Percentiles rank a stretch among this genome's conserved stretches.
phyloP scores from a whole-genome alignment of 768 basidiomycete genomes.

The Tricholoma terreum region DNA sequence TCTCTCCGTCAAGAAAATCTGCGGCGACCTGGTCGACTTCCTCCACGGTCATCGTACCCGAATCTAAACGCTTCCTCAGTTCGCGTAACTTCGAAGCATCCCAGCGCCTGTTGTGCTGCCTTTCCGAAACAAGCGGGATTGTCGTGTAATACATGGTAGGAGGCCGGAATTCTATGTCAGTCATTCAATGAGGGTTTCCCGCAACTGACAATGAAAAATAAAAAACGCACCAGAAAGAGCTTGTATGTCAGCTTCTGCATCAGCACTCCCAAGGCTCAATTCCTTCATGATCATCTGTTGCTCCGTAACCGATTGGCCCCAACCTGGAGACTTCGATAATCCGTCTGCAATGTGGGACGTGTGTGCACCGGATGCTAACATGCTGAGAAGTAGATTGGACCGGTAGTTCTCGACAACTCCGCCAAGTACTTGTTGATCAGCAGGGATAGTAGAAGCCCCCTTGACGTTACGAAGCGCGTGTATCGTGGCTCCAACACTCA shows the following conservation, averaged over 20 bases:
- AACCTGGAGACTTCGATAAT: conserved; percentile 59
- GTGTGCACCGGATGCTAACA: conserved; percentile 78
- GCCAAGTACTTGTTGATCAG: conserved; percentile 90
- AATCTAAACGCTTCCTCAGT: conserved; percentile 89
- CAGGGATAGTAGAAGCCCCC: conserved; percentile 88
- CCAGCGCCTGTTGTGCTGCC: conserved; percentile 83
- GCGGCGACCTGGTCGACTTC: conserved; percentile 89
- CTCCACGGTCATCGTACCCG: conserved; percentile 75
- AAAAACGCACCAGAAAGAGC: conserved; percentile 75
- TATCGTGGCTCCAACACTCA: conserved; percentile 86
- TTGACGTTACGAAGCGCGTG: conserved; percentile 84
- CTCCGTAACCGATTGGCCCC: conserved; percentile 78
- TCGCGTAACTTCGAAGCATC: conserved; percentile 94
- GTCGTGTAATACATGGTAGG: conserved; percentile 96
- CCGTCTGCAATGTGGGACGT: conserved; percentile 54
- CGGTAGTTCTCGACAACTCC: conserved; percentile 94
- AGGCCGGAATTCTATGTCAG: conserved; percentile 72
- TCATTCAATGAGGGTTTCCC: conserved; percentile 5
- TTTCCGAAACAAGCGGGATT: conserved; percentile 86
- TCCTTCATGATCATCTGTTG: conserved; percentile 98
- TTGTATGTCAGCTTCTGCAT: conserved; percentile 82
- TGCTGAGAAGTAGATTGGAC: conserved; percentile 84
- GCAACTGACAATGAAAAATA: not conserved
- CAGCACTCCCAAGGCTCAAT: conserved; percentile 69
- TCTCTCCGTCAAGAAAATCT: conserved; percentile 92